phyloP scores from a whole-genome alignment of 352 stramenopile species.

The Globisporangium acanthophoron region DNA sequence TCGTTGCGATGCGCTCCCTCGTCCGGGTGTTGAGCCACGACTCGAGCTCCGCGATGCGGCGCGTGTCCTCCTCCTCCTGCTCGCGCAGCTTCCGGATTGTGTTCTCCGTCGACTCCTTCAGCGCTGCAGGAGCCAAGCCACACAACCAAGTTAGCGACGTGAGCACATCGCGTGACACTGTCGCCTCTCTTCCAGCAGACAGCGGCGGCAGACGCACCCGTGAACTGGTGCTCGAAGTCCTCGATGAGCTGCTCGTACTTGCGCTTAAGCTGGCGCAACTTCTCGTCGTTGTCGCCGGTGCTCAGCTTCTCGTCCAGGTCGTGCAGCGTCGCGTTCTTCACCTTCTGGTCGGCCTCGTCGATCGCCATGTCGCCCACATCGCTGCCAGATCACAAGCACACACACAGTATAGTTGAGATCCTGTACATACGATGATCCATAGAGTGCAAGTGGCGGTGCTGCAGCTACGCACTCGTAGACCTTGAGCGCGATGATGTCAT shows the following conservation, averaged over 20 bases:
- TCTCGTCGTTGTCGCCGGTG: slow-evolving; percentile 50
- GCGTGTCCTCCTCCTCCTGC: slow-evolving; percentile 59
- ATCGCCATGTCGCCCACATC: slow-evolving; percentile 58
- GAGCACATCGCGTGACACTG: too few species aligned
- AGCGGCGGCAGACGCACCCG: slow-evolving; percentile 10
- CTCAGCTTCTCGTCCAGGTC: slow-evolving; percentile 43
- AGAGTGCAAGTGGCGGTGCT: too few species aligned
- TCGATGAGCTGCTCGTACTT: slow-evolving; percentile 80
- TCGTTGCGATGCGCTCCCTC: slow-evolving; percentile 46
- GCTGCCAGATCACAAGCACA: slow-evolving; percentile 18
- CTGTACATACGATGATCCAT: too few species aligned
- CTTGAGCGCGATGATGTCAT: slow-evolving; percentile 70
- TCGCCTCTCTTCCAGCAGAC: too few species aligned
- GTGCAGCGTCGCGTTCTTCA: slow-evolving; percentile 46
- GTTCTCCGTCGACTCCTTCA: slow-evolving; percentile 82
- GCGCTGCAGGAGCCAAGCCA: slow-evolving; percentile 12
- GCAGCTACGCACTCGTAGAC: slow-evolving; percentile 63
- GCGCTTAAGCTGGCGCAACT: slow-evolving; percentile 61
- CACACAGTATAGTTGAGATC: too few species aligned
- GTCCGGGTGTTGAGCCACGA: slow-evolving; percentile 57
- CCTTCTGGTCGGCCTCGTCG: slow-evolving; percentile 46
- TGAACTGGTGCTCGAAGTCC: slow-evolving; percentile 84
- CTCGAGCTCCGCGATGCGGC: slow-evolving; percentile 70
- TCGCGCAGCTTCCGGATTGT: slow-evolving; percentile 77
- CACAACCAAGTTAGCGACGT: not conserved